Evolutionary conservation across 441 rosid genomes (phyloP), one percentile per base, ranked within the genome.

Genomic region (Melastoma candidum): DNA sequence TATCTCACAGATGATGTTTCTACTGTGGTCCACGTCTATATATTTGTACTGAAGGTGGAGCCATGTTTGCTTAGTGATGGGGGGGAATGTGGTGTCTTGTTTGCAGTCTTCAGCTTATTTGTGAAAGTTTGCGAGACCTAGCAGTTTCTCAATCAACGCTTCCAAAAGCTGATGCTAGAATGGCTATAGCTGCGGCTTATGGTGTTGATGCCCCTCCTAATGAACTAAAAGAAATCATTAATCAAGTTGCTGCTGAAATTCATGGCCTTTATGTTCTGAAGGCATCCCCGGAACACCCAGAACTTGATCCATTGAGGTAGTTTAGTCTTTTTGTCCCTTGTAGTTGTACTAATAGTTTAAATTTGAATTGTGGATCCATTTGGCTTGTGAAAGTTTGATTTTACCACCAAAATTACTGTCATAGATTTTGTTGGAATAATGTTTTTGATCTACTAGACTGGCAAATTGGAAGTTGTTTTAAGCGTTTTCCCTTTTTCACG

Each of bases 241-340:
- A 71, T 60, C 68, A 74, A 75, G 74, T 74, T 66, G 87, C 96
- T 47, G 74, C 69, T 0, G 56, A 81, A 29, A 71, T 85, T 65
- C 75, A 74, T 41, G 88, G 82, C 14, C 77, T 70, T 58, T 83
- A 76, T 59, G 85, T 90, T 54, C 69, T 74, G 64, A 80, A 56
- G 59, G 82, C 86, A 26, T 90, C 93, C 45, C 80, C 71, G 10
- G 95, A 87, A 45, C 80, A 83, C 58, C 84, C 93, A 12, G 87
- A 85, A 71, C 60, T 59, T 59, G 93, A 85, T 68, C 48, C 58
- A n/a, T 56, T 87, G 60, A 87, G 98, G 95, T 87, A 54, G 45
- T 51, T 12, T 6, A 55, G 7, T 32, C 8, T 32, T 24, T 26
- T 50, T 14, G 9, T 52, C 56, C 43, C 26, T 9, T 2, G 13